Conservation (phyloP, 1,284 basidiomycete genomes). For the Cryptococcus sp. region DNA sequence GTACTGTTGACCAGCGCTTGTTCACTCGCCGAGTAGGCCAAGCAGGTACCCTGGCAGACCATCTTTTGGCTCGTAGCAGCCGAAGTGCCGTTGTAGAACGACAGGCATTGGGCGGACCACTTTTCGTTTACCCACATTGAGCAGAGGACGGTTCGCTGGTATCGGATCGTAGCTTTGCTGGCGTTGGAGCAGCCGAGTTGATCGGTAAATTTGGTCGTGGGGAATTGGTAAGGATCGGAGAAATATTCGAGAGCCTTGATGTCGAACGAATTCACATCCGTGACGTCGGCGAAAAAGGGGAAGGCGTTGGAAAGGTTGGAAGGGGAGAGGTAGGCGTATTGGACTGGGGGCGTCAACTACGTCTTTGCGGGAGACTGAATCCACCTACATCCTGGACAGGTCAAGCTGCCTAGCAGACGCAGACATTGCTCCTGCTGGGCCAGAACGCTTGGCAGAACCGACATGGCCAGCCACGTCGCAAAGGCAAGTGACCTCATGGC, state of each 20-base stretch:
- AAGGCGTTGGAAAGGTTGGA: slow-evolving; percentile 41
- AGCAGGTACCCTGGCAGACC: slow-evolving; percentile 41
- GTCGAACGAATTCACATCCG: slow-evolving; percentile 45
- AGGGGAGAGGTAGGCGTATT: slow-evolving; percentile 42
- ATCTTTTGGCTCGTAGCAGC: slow-evolving; percentile 32
- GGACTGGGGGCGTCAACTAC: slow-evolving; percentile 17
- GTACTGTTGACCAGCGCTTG: slow-evolving; percentile 20
- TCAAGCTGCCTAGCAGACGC: slow-evolving; percentile 25
- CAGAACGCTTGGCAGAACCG: too few species aligned
- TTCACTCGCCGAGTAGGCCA: slow-evolving; percentile 29
- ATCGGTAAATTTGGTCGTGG: slow-evolving; percentile 30
- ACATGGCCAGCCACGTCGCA: too few species aligned
- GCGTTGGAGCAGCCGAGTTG: slow-evolving; percentile 39
- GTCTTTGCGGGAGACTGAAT: not conserved
- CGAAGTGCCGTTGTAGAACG: slow-evolving; percentile 22
- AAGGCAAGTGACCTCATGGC: too few species aligned
- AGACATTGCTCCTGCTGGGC: slow-evolving; percentile 20
- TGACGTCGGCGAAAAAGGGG: slow-evolving; percentile 42
- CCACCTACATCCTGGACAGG: slow-evolving; percentile 38
- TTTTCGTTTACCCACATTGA: slow-evolving; percentile 34
- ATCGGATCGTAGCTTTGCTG: slow-evolving; percentile 25
- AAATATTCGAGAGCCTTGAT: slow-evolving; percentile 44
- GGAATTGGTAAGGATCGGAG: slow-evolving; percentile 37
- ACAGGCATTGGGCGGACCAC: slow-evolving; percentile 24
- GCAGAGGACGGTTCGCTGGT: slow-evolving; percentile 40